These are phyloP conservation scores for Trichoderma citrinoviride DNA, from an alignment of 2,329 filamentous ascomycete species.

Conservation along the genomic window DNA sequence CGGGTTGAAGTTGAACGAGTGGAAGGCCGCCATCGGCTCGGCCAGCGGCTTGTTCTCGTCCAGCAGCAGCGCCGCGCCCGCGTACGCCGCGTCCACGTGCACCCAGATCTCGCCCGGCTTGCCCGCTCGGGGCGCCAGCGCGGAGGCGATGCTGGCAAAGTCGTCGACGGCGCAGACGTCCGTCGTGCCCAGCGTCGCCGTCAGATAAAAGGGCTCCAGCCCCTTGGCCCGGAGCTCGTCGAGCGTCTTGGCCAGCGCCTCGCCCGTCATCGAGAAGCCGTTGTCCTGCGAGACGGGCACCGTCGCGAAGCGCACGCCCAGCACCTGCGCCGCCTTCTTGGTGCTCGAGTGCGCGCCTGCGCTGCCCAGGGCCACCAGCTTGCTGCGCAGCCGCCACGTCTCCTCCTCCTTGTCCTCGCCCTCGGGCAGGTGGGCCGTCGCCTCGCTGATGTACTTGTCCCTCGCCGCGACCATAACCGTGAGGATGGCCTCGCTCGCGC, in stretches of 20 bases:
- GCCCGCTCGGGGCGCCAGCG: slow-evolving; percentile 37
- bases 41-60: slow-evolving; percentile 75
- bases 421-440: slow-evolving; percentile 49
- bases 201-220: slow-evolving; percentile 82
- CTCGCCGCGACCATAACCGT: slow-evolving; percentile 85
- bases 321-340: slow-evolving; percentile 82
- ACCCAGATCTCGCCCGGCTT: slow-evolving; percentile 68
- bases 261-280: slow-evolving; percentile 68
- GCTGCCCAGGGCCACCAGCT: slow-evolving; percentile 74
- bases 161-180: slow-evolving; percentile 86
- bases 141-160: slow-evolving; percentile 63
- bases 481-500: slow-evolving; percentile 81
- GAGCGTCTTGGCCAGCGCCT: slow-evolving; percentile 59
- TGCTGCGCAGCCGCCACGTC: slow-evolving; percentile 52
- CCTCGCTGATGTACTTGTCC: slow-evolving; percentile 69
- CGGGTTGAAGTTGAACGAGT: slow-evolving; percentile 93
- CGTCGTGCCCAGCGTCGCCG: slow-evolving; percentile 80
- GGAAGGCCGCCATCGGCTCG: slow-evolving; percentile 61
- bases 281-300: slow-evolving; percentile 62
- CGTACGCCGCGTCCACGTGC: slow-evolving; percentile 91
- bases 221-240: slow-evolving; percentile 64
- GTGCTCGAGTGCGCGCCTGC: slow-evolving; percentile 79
- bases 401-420: slow-evolving; percentile 68
- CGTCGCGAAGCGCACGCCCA: slow-evolving; percentile 75
- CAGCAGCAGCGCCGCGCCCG: slow-evolving; percentile 77